Conservation (phyloP, 1,139 yeast genomes). For the Blastobotrys capitulatus region DNA sequence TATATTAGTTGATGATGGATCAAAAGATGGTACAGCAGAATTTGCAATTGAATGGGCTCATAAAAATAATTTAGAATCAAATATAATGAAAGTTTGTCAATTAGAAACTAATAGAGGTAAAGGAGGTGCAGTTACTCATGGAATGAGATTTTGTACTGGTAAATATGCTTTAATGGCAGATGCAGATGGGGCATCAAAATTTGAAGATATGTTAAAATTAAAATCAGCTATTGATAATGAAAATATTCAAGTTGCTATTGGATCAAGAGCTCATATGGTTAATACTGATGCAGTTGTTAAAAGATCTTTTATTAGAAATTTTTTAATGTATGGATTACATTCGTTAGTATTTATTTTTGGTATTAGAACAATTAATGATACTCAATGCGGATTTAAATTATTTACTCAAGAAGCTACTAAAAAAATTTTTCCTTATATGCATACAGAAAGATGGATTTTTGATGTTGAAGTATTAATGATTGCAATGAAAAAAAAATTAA, state of each 20-base stretch:
- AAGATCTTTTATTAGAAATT: slow-evolving; percentile 79
- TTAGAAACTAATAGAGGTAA: slow-evolving; percentile 80
- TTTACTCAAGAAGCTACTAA: slow-evolving; percentile 66
- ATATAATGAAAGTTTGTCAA: slow-evolving; percentile 60
- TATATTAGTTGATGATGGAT: slow-evolving; percentile 86
- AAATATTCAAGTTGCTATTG: slow-evolving; percentile 59
- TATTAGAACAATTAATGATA: slow-evolving; percentile 76
- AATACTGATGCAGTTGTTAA: slow-evolving; percentile 94
- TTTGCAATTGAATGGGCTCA: slow-evolving; percentile 65
- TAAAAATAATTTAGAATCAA: slow-evolving; percentile 44
- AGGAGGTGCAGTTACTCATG: slow-evolving; percentile 98
- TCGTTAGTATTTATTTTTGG: slow-evolving; percentile 84
- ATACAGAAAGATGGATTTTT: slow-evolving; percentile 97
- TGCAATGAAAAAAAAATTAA: slow-evolving; percentile 64
- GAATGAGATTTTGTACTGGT: slow-evolving; percentile 74
- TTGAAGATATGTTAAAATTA: slow-evolving; percentile 60
- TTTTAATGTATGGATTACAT: slow-evolving; percentile 90
- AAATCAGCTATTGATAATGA: slow-evolving; percentile 39
- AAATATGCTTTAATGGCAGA: slow-evolving; percentile 79
- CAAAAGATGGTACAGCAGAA: slow-evolving; percentile 70
- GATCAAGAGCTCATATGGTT: slow-evolving; percentile 96
- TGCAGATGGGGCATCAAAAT: slow-evolving; percentile 94
- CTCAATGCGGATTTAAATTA: slow-evolving; percentile 96
- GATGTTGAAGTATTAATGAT: slow-evolving; percentile 88
- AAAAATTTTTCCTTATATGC: slow-evolving; percentile 80